Evolutionary conservation across 2,329 filamentous ascomycete genomes (phyloP).

Genomic region (Chrysosporium queenslandicum): DNA sequence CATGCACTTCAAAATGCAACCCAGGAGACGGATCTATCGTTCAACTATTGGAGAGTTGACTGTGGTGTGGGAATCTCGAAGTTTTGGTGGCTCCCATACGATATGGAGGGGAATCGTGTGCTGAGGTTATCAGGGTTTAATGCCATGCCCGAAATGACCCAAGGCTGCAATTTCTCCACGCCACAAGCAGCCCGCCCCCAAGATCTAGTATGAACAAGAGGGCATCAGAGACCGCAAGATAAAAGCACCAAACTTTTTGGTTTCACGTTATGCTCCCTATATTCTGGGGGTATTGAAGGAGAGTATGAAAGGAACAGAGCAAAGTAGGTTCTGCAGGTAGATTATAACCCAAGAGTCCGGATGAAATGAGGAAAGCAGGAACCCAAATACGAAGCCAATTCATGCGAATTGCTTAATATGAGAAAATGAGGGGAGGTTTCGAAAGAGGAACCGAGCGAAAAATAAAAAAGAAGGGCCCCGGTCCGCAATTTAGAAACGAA

Average conservation of each 20-base stretch:
- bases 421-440: constrained; percentile 12
- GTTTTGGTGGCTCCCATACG: constrained; percentile 13
- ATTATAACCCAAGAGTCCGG: constrained; percentile 10
- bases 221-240: constrained; percentile 13
- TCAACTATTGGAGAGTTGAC: not conserved
- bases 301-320: not conserved
- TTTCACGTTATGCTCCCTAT: not conserved
- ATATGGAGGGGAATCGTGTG: constrained; percentile 10
- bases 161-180: constrained; percentile 12
- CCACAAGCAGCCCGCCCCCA: constrained; percentile 14
- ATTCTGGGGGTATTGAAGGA: not conserved
- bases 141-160: constrained; percentile 17
- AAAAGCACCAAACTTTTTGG: constrained; percentile 1
- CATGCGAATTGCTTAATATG: constrained; percentile 13
- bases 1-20: constrained; percentile 13
- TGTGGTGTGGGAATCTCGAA: constrained; percentile 2
- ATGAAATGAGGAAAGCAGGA: constrained; percentile 5
- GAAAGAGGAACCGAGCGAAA: constrained; percentile 16
- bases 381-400: constrained; percentile 16
- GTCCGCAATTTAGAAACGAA: constrained; percentile 21
- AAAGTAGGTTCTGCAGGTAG: constrained; percentile 2
- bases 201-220: constrained; percentile 9
- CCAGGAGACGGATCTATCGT: not conserved
- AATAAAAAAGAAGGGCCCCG: constrained; percentile 13
- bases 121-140: constrained; percentile 15